Conservation (phyloP, 2,329 filamentous ascomycete species). For the Aspergillus hortae region DNA sequence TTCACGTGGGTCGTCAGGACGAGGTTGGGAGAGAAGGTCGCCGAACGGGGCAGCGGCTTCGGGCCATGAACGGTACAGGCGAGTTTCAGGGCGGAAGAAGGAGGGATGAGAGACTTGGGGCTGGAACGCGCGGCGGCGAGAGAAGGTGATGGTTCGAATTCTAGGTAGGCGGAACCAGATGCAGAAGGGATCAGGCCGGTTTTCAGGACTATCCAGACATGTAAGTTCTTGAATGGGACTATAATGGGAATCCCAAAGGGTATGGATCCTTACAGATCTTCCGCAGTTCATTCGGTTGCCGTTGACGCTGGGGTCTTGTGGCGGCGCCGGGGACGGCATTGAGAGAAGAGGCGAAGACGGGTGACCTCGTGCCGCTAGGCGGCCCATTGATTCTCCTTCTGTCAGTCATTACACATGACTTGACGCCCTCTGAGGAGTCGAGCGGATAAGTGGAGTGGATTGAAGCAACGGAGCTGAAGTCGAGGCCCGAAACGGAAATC, state of each 20-base stretch:
- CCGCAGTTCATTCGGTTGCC: constrained; percentile 68
- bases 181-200: constrained; percentile 91
- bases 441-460: background rate
- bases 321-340: constrained; percentile 47
- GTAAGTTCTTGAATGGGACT: constrained; percentile 12
- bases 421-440: constrained; percentile 6
- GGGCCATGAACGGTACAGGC: constrained; percentile 92
- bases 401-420: constrained; percentile 63
- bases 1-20: constrained; percentile 92
- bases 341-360: constrained; percentile 57
- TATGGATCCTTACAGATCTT: constrained; percentile 69
- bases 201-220: constrained; percentile 64
- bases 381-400: constrained; percentile 89
- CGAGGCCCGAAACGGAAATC: constrained; percentile 32
- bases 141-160: constrained; percentile 49
- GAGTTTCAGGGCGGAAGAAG: constrained; percentile 74
- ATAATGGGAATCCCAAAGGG: background rate
- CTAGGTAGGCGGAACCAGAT: constrained; percentile 75
- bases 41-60: constrained; percentile 81
- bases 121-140: constrained; percentile 42
- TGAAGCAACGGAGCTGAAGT: constrained; percentile 7
- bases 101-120: constrained; percentile 48
- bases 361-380: constrained; percentile 68
- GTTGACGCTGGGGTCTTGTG: constrained; percentile 52
- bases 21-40: constrained; percentile 87